These are phyloP conservation scores for Globisporangium parvum DNA, from an alignment of 352 stramenopile species.

Conservation along the genomic window DNA sequence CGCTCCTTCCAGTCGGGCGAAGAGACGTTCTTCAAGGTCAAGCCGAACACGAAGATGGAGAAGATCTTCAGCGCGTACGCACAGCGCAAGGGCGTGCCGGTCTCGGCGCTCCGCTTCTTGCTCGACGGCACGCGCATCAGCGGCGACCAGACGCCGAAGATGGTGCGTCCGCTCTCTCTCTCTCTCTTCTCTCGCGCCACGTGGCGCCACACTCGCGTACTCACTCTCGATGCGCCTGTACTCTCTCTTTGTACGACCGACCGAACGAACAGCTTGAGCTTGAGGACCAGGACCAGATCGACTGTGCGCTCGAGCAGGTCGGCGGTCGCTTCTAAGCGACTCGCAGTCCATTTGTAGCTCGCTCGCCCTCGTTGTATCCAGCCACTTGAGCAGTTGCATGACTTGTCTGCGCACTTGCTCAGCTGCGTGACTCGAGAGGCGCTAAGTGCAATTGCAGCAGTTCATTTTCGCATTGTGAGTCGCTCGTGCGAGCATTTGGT, in stretches of 20 bases:
- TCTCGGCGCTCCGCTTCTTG: slow-evolving; percentile 91
- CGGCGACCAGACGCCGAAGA: slow-evolving; percentile 93
- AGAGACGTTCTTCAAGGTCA: slow-evolving; percentile 99
- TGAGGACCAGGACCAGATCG: slow-evolving; percentile 98
- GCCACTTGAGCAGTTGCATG: too few species aligned
- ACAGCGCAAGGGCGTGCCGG: slow-evolving; percentile 90
- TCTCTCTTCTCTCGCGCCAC: background rate
- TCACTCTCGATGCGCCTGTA: background rate
- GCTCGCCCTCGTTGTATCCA: background rate
- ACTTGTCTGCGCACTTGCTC: too few species aligned
- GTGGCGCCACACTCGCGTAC: background rate
- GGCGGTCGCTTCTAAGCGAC: slow-evolving; percentile 44
- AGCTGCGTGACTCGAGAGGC: too few species aligned
- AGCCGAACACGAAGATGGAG: slow-evolving; percentile 98
- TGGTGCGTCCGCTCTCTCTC: slow-evolving; percentile 25
- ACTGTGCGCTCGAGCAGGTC: slow-evolving; percentile 92
- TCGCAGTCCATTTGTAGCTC: background rate
- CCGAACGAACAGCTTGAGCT: slow-evolving; percentile 89
- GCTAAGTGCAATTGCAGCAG: too few species aligned
- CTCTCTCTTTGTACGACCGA: background rate
- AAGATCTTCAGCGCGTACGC: slow-evolving; percentile 98
- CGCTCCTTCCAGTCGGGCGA: slow-evolving; percentile 64
- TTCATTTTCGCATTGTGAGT: background rate
- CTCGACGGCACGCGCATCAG: slow-evolving; percentile 95
- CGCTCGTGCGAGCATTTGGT: background rate